Base-by-base conservation (phyloP, 2,329 filamentous ascomycete species). In the Trichoderma arundinaceum region DNA sequence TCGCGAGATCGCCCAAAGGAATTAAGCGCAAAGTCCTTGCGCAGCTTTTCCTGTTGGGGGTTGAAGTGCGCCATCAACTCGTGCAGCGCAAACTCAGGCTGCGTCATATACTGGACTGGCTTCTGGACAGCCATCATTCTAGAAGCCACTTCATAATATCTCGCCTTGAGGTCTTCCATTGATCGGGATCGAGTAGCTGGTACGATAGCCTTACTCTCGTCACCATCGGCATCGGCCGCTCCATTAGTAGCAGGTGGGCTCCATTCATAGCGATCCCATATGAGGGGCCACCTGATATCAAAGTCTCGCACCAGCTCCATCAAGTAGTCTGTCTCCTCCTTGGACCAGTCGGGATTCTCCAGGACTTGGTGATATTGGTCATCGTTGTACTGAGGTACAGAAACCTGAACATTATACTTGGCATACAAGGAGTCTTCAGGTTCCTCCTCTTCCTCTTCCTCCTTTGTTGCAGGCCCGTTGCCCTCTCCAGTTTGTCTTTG, bases 241-340 rank as follows among this genome's bases (percentile, higher is more conserved):
- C 78, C 79, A 54, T 82, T 80, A 1, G 78, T 77, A 1, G 79
- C 75, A 35, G 80, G 78, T 2, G 84, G 82, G 4, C 76, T 79
- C 75, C 87, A 96, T 62, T 96, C 92, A 79, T 97, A 99, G 66
- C 94, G 91, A 77, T 99, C 95, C 83, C 90, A 92, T 67, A 99
- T 92, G 15, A 98, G 77, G 3, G 94, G 86, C 93, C 95, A 99
- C 70, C 95, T 89, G 67, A 97, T 84, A 74, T 96, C 92, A 74
- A 89, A 97, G 53, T 94, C 90, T 65, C 84, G 84, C 13, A 88
- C 91, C 41, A 94, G 76, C 3, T 86, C 81, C 75, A 98, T 85
- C 68, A 99, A 79, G 74, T 97, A 97, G 75, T 97, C 93, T 8
- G 95, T 99, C 79, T 99, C 95, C 72, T 95, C 90, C 73, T 90